These are phyloP conservation scores for Ceratobasidium sp. DNA, from an alignment of 1,284 basidiomycete genomes.

Conservation along the genomic window DNA sequence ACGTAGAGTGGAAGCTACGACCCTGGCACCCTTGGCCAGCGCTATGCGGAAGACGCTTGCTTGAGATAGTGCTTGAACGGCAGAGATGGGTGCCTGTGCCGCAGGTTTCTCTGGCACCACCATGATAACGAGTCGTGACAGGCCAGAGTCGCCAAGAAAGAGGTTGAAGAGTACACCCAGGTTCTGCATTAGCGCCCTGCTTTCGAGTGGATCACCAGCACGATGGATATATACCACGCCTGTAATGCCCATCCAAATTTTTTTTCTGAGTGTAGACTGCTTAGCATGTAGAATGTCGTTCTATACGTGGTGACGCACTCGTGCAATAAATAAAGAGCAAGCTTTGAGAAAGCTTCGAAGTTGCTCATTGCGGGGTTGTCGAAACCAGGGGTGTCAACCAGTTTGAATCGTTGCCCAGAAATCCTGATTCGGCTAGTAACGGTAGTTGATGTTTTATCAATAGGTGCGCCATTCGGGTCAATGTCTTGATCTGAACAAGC, in stretches of 20 bases:
- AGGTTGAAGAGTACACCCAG: conserved; percentile 3
- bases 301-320: background rate
- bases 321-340: conserved; percentile 5
- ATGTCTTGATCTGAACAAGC: background rate
- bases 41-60: background rate
- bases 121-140: conserved; percentile 23
- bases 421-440: background rate
- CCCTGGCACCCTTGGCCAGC: background rate
- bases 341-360: background rate
- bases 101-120: background rate
- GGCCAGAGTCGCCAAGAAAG: conserved; percentile 27
- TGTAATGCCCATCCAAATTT: background rate
- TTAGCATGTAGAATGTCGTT: background rate
- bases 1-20: background rate
- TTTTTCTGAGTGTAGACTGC: background rate
- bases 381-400: conserved; percentile 34
- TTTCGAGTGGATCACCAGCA: conserved; percentile 7
- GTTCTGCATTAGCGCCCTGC: background rate
- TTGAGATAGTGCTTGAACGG: background rate
- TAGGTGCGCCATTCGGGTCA: background rate
- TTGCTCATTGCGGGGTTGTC: conserved; percentile 30
- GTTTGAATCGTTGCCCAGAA: background rate
- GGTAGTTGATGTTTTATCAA: background rate
- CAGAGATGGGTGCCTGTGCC: background rate
- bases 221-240: conserved; percentile 31